phyloP scores from a whole-genome alignment of 2,329 filamentous ascomycete genomes.

The Colletotrichum sp. region DNA sequence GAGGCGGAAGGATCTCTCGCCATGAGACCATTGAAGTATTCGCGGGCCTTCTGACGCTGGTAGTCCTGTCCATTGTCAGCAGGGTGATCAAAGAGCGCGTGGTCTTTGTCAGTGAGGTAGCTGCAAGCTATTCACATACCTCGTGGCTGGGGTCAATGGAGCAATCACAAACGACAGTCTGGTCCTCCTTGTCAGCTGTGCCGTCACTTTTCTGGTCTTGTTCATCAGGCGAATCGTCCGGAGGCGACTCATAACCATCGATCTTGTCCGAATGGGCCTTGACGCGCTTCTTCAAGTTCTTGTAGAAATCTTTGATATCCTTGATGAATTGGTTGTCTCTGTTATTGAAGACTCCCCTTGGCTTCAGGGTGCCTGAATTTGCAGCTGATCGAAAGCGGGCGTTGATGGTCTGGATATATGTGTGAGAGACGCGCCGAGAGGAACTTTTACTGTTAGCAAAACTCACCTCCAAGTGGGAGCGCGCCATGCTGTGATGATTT shows the following conservation, averaged over 20 bases:
- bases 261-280: background rate
- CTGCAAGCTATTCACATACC: background rate
- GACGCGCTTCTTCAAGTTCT: background rate
- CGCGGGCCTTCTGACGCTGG: background rate
- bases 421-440: background rate
- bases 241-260: background rate
- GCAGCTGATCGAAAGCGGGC: background rate
- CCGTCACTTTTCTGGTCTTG: background rate
- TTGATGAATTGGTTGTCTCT: background rate
- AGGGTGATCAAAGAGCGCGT: background rate
- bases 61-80: background rate
- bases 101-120: background rate
- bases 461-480: background rate
- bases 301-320: background rate
- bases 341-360: background rate
- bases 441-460: background rate
- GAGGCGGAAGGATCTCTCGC: background rate
- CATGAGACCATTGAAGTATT: background rate
- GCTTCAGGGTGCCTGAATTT: background rate
- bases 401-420: background rate
- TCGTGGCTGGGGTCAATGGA: background rate
- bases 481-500: background rate
- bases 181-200: background rate
- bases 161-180: fast-evolving
- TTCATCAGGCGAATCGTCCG: background rate